These are phyloP conservation scores for Aspergillus amoenus DNA, from an alignment of 2,329 filamentous ascomycete species.

Conservation along the genomic window DNA sequence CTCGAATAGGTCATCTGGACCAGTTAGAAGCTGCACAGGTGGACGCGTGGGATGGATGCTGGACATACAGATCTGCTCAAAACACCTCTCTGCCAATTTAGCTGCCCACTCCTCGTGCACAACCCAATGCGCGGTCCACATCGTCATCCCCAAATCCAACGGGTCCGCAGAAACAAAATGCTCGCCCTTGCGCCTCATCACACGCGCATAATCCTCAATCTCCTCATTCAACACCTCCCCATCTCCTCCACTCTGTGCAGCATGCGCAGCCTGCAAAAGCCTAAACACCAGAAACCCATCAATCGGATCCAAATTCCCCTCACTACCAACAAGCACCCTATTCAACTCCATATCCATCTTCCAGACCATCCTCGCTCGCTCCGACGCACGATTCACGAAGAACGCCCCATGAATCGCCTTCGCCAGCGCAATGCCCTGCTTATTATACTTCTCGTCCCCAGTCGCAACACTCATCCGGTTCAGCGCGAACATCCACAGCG, in stretches of 20 bases:
- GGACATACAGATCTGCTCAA: conserved; percentile 38
- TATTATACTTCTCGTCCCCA: conserved; percentile 49
- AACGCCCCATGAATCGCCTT: conserved; percentile 55
- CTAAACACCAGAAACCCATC: conserved; percentile 55
- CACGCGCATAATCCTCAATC: conserved; percentile 52
- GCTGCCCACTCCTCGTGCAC: conserved; percentile 51
- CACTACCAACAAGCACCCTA: conserved; percentile 47
- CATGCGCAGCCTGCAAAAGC: conserved; percentile 43
- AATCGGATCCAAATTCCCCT: conserved; percentile 58
- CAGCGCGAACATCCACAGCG: conserved; percentile 63
- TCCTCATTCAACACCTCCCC: conserved; percentile 44
- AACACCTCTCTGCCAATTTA: conserved; percentile 36
- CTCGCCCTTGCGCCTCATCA: conserved; percentile 48
- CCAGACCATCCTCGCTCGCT: conserved; percentile 52
- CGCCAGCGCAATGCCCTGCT: conserved; percentile 53
- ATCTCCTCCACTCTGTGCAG: conserved; percentile 22
- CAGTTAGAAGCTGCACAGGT: neutral
- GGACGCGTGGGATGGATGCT: neutral
- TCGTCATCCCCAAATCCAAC: conserved; percentile 60
- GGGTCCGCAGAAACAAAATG: conserved; percentile 50
- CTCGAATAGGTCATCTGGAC: conserved; percentile 37
- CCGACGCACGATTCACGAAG: conserved; percentile 39
- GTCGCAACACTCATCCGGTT: conserved; percentile 54
- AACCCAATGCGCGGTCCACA: conserved; percentile 58
- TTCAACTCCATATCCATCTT: conserved; percentile 55